Evolutionary conservation across 2,329 filamentous ascomycete species (phyloP).

Genomic region (Scopulariopsis brevicaulis): DNA sequence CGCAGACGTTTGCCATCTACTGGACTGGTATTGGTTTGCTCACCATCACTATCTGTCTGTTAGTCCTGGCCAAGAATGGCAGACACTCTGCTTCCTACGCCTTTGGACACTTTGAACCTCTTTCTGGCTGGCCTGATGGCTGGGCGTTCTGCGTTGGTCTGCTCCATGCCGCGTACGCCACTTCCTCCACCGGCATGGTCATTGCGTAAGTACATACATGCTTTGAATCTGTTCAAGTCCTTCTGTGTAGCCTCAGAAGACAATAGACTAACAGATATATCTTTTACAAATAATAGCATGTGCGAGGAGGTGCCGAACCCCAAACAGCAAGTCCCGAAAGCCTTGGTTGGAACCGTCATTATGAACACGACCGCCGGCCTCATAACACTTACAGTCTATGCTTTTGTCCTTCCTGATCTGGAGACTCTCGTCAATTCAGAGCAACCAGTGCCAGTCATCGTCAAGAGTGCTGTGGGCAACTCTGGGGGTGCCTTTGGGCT

Average conservation of each 20-base stretch:
- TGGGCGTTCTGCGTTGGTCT: constrained; percentile 67
- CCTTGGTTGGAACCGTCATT: constrained; percentile 56
- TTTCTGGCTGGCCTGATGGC: constrained; percentile 57
- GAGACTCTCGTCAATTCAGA: constrained; percentile 39
- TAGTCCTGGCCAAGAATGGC: constrained; percentile 58
- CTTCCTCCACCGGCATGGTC: constrained; percentile 70
- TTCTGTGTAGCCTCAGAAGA: too few species aligned
- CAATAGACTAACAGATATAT: too few species aligned
- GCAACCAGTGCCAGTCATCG: constrained; percentile 54
- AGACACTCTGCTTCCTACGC: constrained; percentile 51
- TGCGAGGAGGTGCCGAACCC: constrained; percentile 61
- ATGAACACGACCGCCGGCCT: constrained; percentile 58
- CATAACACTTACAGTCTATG: constrained; percentile 55
- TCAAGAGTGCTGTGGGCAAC: constrained; percentile 49
- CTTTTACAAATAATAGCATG: too few species aligned
- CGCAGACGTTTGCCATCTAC: too few species aligned
- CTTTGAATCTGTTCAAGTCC: too few species aligned
- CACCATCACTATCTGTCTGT: constrained; percentile 49
- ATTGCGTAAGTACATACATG: too few species aligned
- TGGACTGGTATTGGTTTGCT: constrained; percentile 64
- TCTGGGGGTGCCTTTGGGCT: constrained; percentile 51
- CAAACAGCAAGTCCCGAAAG: constrained; percentile 57
- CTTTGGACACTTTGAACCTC: constrained; percentile 55
- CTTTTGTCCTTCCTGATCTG: constrained; percentile 59
- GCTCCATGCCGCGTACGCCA: constrained; percentile 61